These are phyloP conservation scores for Vickermania spadyakhi DNA, from an alignment of 208 protist species.

Conservation along the genomic window DNA sequence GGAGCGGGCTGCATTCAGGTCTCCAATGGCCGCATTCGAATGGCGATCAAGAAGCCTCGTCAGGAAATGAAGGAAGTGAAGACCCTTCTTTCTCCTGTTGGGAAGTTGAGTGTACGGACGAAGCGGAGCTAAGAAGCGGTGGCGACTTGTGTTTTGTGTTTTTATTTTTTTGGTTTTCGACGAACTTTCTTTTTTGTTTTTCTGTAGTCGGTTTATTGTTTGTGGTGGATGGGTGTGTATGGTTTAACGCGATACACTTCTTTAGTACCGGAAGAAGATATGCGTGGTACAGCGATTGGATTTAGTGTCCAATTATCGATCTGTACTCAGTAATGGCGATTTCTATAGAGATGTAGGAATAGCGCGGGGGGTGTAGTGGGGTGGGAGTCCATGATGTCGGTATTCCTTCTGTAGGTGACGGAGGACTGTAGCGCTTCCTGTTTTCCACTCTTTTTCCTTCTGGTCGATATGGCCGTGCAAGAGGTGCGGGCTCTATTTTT, in stretches of 20 bases:
- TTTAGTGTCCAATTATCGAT: no score
- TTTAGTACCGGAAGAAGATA: no score
- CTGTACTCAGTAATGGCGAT: no score
- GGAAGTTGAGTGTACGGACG: no score
- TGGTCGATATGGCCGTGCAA: no score
- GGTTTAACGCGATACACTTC: background rate
- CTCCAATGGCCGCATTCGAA: conserved; percentile 74
- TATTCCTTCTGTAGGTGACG: background rate
- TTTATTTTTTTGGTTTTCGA: background rate
- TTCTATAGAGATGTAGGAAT: no score
- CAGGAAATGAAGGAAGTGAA: conserved; percentile 50
- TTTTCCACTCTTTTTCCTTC: no score
- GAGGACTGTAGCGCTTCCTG: no score
- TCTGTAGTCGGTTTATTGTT: background rate
- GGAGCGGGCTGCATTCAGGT: conserved; percentile 84
- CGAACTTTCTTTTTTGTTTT: background rate
- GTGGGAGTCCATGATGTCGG: background rate
- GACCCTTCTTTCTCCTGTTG: no score
- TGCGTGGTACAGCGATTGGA: no score
- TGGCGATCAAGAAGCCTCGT: conserved; percentile 87
- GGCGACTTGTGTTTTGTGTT: background rate
- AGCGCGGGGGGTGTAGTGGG: background rate
- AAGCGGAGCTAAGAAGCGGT: no score
- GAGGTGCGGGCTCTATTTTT: no score
- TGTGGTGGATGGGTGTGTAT: background rate